A percentile compares a stretch with the other conserved stretches of the same genome.
phyloP scores from a whole-genome alignment of 306 rosid genomes.

The Chamaecrista fasciculata region DNA sequence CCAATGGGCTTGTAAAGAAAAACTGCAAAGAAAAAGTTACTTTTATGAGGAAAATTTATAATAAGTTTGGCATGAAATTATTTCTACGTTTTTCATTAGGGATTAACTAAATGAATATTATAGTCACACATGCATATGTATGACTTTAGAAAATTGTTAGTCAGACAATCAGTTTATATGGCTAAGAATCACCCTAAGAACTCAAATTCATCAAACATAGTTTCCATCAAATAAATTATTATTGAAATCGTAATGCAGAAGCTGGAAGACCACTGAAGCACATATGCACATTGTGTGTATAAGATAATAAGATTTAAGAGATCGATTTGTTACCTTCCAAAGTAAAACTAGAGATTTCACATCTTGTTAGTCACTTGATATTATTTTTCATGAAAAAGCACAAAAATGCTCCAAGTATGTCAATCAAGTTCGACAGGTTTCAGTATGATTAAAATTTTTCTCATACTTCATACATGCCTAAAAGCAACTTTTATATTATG shows the following conservation, averaged over 20 bases:
- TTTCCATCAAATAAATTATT: background rate
- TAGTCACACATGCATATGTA: background rate
- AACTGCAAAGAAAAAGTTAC: slow-evolving; percentile 53
- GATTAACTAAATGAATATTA: slow-evolving; percentile 9
- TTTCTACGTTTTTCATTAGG: slow-evolving; percentile 3
- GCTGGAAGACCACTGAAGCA: background rate
- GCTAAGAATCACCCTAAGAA: background rate
- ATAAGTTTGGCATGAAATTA: slow-evolving; percentile 5
- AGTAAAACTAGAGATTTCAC: background rate
- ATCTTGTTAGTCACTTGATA: background rate
- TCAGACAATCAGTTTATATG: background rate
- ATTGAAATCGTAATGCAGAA: background rate
- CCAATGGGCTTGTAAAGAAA: slow-evolving; percentile 74
- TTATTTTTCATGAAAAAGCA: background rate
- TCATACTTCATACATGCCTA: background rate
- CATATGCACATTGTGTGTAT: background rate
- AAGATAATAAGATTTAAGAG: background rate
- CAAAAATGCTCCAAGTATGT: background rate
- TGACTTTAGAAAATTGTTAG: background rate
- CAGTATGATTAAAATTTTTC: background rate
- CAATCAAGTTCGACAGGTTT: background rate
- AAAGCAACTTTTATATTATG: background rate
- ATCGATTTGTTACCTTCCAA: background rate
- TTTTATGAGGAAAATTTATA: slow-evolving; percentile 10
- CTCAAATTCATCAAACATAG: background rate